A percentile compares a stretch with the other conserved stretches of the same genome.
Evolutionary conservation across 2,329 filamentous ascomycete genomes (phyloP).

Genomic region (Dryadomyces sulphureus): DNA sequence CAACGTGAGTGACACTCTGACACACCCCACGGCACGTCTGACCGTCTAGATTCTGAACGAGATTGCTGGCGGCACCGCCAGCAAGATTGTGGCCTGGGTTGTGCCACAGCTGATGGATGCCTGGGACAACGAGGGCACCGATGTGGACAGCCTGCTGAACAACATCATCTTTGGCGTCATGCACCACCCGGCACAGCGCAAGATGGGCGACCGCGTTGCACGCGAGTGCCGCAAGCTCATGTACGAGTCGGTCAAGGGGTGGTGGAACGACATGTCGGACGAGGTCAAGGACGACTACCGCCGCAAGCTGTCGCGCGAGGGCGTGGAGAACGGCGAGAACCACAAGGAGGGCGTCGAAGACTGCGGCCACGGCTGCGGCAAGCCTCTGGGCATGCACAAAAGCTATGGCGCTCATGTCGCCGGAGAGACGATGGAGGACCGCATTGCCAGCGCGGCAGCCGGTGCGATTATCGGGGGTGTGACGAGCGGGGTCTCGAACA

Average conservation of each 20-base stretch:
- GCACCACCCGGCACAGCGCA: constrained; percentile 72
- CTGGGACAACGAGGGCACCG: constrained; percentile 64
- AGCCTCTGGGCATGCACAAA: constrained; percentile 67
- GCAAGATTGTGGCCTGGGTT: constrained; percentile 65
- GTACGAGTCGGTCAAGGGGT: constrained; percentile 66
- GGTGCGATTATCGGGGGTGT: constrained; percentile 43
- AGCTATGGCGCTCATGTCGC: constrained; percentile 27
- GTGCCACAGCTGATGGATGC: constrained; percentile 80
- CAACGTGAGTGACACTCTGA: constrained; percentile 36
- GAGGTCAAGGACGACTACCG: constrained; percentile 52
- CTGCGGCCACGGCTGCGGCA: constrained; percentile 66
- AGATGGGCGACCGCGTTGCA: constrained; percentile 54
- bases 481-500: constrained; percentile 32
- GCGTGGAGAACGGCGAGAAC: constrained; percentile 64
- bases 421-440: constrained; percentile 35
- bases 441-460: constrained; percentile 40
- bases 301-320: constrained; percentile 59
- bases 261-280: constrained; percentile 61
- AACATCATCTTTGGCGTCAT: constrained; percentile 72
- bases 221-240: constrained; percentile 59
- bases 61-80: constrained; percentile 69
- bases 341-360: constrained; percentile 78
- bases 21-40: no score
- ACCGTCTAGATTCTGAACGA: constrained; percentile 73
- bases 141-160: constrained; percentile 55